phyloP scores from a whole-genome alignment of 495 filamentous ascomycete species.

The Penicillium angulare region DNA sequence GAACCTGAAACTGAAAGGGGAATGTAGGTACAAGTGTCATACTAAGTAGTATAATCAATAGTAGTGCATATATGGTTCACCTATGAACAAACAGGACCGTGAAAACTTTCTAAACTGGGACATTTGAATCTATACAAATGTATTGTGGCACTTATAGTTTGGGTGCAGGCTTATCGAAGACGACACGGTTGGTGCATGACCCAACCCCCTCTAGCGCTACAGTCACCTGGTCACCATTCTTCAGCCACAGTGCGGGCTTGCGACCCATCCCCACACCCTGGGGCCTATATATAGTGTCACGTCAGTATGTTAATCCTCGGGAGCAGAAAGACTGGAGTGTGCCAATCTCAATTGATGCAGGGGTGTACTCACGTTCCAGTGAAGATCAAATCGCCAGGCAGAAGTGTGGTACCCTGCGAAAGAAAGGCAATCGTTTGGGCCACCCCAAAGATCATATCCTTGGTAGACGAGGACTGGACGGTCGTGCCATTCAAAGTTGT shows the following conservation, averaged over 20 bases:
- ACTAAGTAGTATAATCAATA: too few relatives aligned
- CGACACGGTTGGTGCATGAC: conserved; percentile 68
- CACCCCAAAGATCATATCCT: conserved; percentile 81
- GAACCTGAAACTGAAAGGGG: too few relatives aligned
- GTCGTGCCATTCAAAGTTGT: conserved; percentile 70
- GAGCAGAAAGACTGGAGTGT: not conserved
- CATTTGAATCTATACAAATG: conserved; percentile 8
- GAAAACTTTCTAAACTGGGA: too few relatives aligned
- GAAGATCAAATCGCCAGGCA: conserved; percentile 81
- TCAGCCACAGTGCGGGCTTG: conserved; percentile 72
- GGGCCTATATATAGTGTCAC: conserved; percentile 43
- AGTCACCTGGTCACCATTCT: conserved; percentile 77
- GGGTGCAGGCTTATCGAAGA: conserved; percentile 55
- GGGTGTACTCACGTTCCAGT: conserved; percentile 70
- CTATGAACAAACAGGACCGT: too few relatives aligned
- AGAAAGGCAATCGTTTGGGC: conserved; percentile 72
- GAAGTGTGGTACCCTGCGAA: conserved; percentile 71
- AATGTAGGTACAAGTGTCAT: too few relatives aligned
- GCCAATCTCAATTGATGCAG: not conserved
- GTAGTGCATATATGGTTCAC: too few relatives aligned
- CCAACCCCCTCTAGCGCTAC: conserved; percentile 72
- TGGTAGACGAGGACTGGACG: conserved; percentile 71
- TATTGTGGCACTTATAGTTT: conserved; percentile 44
- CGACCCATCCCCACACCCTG: conserved; percentile 78
- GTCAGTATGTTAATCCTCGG: too few relatives aligned